Base-by-base conservation (phyloP, 371 early-diverging fungal species). In the Sporodiniella umbellata region DNA sequence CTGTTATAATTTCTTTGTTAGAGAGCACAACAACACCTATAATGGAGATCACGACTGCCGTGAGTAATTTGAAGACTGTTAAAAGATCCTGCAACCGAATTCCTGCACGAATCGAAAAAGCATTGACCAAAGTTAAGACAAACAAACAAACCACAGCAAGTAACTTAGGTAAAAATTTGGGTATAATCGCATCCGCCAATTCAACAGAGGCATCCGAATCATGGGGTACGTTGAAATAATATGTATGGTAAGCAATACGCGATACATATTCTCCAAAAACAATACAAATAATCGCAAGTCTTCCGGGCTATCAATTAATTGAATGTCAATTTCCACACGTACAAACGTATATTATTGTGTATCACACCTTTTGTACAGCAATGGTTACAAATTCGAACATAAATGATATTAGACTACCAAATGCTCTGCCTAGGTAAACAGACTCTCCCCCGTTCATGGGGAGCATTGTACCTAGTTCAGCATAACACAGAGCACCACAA, bases 371-470 rank as follows among this genome's bases (percentile, higher is more conserved):
- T 63, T 83, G 72, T 12, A 83, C 74, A 1, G 81, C 57, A 28
- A 87, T 85, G 7, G 81, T 83, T 0, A 85, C 78, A 78, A 86
- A 90, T 39, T 82, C 78, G 70, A 92, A 95, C 55, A 94, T 68
- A 52, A 93, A 95, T 3, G 90, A 83, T 0, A 90, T 77, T 18
- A 93, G 51, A 42, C 81, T 80, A 1, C 92, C 92, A 66, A 81
- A 93, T 3, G 88, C 88, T 37, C 87, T 81, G 38, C 83, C 76
- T 33, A 92, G 67, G 62, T 94, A 94, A 0, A 87, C 85, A 54
- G 88, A 80, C 33, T 93, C 94, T 8, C 95, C 94, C 21, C 83
- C 83, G 50, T 94, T 94, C 60, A 88, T 87, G 1, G 94, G 93
- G 42, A 93, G 77, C 79, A 90, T 86, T 24, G 93, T 77, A 1